These are phyloP conservation scores for Scheffersomyces spartinae DNA, from an alignment of 805 yeast species.

Conservation along the genomic window DNA sequence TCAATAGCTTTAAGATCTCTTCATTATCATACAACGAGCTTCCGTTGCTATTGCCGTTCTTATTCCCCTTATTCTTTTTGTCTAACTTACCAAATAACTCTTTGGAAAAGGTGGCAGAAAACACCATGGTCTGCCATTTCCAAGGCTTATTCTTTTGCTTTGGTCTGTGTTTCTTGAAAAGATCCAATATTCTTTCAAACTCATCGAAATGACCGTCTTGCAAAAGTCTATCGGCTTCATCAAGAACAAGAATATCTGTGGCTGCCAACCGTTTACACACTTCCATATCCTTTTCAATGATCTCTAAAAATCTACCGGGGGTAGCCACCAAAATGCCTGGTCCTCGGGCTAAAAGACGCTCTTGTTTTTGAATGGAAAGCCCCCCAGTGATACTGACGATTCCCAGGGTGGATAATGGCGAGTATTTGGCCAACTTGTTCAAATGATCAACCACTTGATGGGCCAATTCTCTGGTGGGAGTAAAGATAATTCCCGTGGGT, in stretches of 20 bases:
- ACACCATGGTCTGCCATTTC: slow-evolving; percentile 78
- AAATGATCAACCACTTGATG: slow-evolving; percentile 85
- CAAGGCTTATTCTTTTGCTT: slow-evolving; percentile 20
- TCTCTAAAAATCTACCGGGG: slow-evolving; percentile 85
- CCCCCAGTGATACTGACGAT: slow-evolving; percentile 89
- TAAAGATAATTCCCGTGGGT: slow-evolving; percentile 72
- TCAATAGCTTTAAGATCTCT: slow-evolving; percentile 54
- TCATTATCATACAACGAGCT: slow-evolving; percentile 34
- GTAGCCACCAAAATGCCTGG: slow-evolving; percentile 87
- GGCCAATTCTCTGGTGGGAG: slow-evolving; percentile 95
- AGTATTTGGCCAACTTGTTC: slow-evolving; percentile 38
- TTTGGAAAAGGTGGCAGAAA: slow-evolving; percentile 85
- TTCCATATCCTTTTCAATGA: slow-evolving; percentile 51
- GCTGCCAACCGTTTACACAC: slow-evolving; percentile 29
- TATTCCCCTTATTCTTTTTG: slow-evolving; percentile 15
- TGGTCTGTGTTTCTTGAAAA: slow-evolving; percentile 42
- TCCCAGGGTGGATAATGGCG: slow-evolving; percentile 42
- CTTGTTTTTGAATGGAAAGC: slow-evolving; percentile 85
- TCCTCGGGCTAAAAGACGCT: slow-evolving; percentile 58
- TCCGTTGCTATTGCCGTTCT: slow-evolving; percentile 10
- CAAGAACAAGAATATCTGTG: slow-evolving; percentile 55
- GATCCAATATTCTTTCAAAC: slow-evolving; percentile 66
- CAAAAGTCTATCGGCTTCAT: slow-evolving; percentile 90
- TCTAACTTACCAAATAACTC: slow-evolving; percentile 71
- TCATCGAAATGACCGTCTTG: slow-evolving; percentile 97